Percentiles rank a stretch among this genome's conserved stretches.
These are phyloP conservation scores for Pythium sukuiense DNA, from an alignment of 352 stramenopile species.

Conservation along the genomic window DNA sequence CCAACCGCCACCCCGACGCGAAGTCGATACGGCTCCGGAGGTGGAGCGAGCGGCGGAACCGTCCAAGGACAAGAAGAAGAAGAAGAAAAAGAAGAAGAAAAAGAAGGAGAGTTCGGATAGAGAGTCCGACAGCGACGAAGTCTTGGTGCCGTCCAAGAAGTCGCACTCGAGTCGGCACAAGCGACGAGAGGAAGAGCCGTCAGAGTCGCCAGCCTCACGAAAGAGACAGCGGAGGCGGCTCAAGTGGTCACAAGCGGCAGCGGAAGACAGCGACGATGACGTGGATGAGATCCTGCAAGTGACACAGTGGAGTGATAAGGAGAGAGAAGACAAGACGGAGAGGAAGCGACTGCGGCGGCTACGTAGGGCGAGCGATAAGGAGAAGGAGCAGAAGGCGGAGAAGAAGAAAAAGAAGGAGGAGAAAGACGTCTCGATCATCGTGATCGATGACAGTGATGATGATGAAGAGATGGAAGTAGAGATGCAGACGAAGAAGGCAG, in stretches of 20 bases:
- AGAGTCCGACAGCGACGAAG: not conserved
- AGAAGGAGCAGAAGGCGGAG: constrained; percentile 12
- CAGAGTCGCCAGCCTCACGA: constrained; percentile 18
- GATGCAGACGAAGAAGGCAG: not conserved
- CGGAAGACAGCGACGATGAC: constrained; percentile 41
- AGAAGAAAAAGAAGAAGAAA: constrained; percentile 13
- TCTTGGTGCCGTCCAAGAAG: constrained; percentile 1
- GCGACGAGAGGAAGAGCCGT: not conserved
- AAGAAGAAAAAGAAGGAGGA: constrained; percentile 19
- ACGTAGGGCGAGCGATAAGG: not conserved
- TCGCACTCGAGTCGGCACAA: constrained; percentile 3
- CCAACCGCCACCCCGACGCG: not conserved
- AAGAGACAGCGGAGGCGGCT: constrained; percentile 40
- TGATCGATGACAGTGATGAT: constrained; percentile 22
- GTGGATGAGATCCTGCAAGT: constrained; percentile 41
- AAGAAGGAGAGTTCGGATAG: constrained; percentile 6
- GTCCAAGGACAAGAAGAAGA: constrained; percentile 1
- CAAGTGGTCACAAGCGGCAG: constrained; percentile 41
- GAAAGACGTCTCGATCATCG: constrained; percentile 17
- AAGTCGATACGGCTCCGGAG: not conserved
- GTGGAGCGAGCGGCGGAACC: not conserved
- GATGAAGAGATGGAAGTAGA: not conserved
- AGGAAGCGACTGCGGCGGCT: constrained; percentile 6
- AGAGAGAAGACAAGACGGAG: constrained; percentile 5
- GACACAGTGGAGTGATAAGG: constrained; percentile 14